Base-by-base conservation (phyloP, 208 protist genomes). In the Leishmania gerbilli region DNA sequence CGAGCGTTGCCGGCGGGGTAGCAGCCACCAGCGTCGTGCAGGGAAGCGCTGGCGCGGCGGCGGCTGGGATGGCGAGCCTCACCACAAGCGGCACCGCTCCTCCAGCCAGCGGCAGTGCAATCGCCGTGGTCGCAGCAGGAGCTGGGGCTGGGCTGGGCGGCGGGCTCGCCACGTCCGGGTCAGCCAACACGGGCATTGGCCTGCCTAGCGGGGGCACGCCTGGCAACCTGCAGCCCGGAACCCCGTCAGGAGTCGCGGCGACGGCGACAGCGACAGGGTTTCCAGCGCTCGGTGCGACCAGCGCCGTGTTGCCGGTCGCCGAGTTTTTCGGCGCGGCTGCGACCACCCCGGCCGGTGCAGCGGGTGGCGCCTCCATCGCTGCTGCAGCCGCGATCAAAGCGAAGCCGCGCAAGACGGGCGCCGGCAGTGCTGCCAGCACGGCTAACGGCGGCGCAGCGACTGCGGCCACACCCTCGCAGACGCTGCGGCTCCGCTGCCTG, bases 401-500 rank as follows among this genome's bases (percentile, higher is more conserved):
- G 5, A 84, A 80, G 55, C 13, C 60, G 8, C 81, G 81, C 55
- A 85, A 74, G 56, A 47, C 15, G 17, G 77, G 72, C 21, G 24
- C 58, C 37, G 34, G 51, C 58, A 69, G 58, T 19, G 42, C 31
- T 47, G 2, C 75, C 19, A 19, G 55, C n/a, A 56, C 75, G 27
- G 58, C 37, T 45, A 79, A 34, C 72, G 53, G 72, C 53, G 34
- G 75, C 60, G 62, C 83, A 58, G 67, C 71, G 31, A 55, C 76
- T 13, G 72, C 67, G 21, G 45, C 75, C 0, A 77, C 76, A 47
- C 87, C 80, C 0, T 82, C 82, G 51, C 85, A 89, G 76, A 84
- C 86, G 17, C 85, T 97, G 72, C 90, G 94, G 9, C 77, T 97
- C 47, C 92, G 94, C 3, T 97, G 94, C 71, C 77, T 93, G 27